Conservation (phyloP, 2,329 filamentous ascomycete species). For the Nemania abortiva region DNA sequence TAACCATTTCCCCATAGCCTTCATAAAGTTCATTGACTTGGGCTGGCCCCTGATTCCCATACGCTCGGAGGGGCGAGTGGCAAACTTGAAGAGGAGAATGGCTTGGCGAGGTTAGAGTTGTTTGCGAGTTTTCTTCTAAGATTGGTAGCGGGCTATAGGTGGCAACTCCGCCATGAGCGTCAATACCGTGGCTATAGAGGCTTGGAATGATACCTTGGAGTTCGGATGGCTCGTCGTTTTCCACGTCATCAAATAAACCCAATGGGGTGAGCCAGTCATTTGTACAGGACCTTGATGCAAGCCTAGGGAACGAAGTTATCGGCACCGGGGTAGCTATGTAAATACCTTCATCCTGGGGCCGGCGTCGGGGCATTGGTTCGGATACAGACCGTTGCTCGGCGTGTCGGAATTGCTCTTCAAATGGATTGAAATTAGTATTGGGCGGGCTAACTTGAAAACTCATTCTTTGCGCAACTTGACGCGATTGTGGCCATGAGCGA, state of each 20-base stretch:
- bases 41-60: slow-evolving; percentile 18
- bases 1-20: slow-evolving; percentile 22
- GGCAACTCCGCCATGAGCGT: slow-evolving; percentile 45
- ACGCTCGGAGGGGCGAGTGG: neutral
- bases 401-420: neutral
- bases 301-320: slow-evolving; percentile 45
- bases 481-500: slow-evolving; percentile 36
- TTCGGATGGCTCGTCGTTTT: slow-evolving; percentile 26
- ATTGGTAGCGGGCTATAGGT: slow-evolving; percentile 30
- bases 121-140: slow-evolving; percentile 39
- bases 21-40: slow-evolving; percentile 12
- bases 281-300: slow-evolving; percentile 45
- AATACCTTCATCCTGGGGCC: slow-evolving; percentile 21
- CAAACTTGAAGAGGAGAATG: neutral
- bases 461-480: slow-evolving; percentile 19
- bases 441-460: slow-evolving; percentile 6
- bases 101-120: neutral
- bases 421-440: neutral
- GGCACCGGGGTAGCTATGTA: slow-evolving; percentile 24
- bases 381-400: slow-evolving; percentile 38
- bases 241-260: slow-evolving; percentile 33
- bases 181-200: slow-evolving; percentile 45
- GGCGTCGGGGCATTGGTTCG: slow-evolving; percentile 38
- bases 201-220: slow-evolving; percentile 30
- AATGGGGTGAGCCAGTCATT: slow-evolving; percentile 49